These are phyloP conservation scores for Spathaspora sp. DNA, from an alignment of 805 yeast species.

Conservation along the genomic window DNA sequence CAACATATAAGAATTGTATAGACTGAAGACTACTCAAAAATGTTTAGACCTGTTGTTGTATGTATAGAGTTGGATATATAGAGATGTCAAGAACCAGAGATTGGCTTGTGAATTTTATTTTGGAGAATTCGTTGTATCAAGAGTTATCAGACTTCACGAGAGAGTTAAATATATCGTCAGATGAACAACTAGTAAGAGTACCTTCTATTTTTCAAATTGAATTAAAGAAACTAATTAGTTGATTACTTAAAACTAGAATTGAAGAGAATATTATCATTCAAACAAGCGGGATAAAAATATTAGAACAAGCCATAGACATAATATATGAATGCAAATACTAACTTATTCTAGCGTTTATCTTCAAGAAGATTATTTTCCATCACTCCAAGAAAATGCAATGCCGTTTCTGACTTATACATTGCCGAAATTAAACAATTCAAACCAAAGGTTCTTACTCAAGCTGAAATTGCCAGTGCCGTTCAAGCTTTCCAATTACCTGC, in stretches of 20 bases:
- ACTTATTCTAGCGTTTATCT: slow-evolving; percentile 26
- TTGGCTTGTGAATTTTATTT: background rate
- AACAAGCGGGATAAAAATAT: no score
- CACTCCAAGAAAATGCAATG: slow-evolving; percentile 48
- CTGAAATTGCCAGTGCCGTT: slow-evolving; percentile 75
- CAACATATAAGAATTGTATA: background rate
- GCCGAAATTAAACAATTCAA: slow-evolving; percentile 85
- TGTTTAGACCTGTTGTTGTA: slow-evolving; percentile 44
- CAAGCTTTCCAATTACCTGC: slow-evolving; percentile 81
- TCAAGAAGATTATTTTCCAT: slow-evolving; percentile 40
- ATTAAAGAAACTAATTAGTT: no score
- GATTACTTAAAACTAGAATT: background rate
- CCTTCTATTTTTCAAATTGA: no score
- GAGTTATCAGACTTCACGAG: background rate
- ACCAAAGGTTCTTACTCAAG: slow-evolving; percentile 69
- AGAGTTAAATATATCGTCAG: no score
- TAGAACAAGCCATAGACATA: background rate
- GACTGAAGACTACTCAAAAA: slow-evolving; percentile 8
- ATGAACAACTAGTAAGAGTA: no score
- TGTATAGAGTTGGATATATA: slow-evolving; percentile 13
- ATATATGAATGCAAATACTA: background rate
- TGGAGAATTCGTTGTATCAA: background rate
- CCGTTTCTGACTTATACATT: slow-evolving; percentile 80
- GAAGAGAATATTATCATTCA: background rate
- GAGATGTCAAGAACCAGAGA: background rate